Conservation (phyloP, 202 grass and related monocot species). For the Schoenoplectus triqueter region DNA sequence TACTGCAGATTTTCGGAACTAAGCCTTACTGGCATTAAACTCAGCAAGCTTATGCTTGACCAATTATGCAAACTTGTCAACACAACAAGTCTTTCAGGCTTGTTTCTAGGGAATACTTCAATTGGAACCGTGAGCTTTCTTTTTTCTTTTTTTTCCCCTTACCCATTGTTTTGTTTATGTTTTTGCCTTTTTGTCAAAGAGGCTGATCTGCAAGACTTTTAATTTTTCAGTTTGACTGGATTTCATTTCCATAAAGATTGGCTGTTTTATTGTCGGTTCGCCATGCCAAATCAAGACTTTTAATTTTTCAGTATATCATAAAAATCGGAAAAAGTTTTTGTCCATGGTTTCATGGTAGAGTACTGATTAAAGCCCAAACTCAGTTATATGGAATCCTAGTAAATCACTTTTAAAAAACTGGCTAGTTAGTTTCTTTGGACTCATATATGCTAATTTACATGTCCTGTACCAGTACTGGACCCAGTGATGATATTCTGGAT, state of each 20-base stretch:
- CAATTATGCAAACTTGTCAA: constrained; percentile 68
- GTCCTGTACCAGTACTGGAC: too few relatives aligned
- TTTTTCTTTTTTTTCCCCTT: constrained; percentile 33
- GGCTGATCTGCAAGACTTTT: neutral
- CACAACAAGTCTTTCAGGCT: constrained; percentile 65
- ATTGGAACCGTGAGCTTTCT: constrained; percentile 65
- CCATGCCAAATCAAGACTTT: too few relatives aligned
- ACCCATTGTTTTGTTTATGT: constrained; percentile 25
- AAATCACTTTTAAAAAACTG: neutral
- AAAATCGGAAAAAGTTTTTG: neutral
- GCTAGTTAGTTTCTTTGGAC: neutral
- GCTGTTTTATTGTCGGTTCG: too few relatives aligned
- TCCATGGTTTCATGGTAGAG: neutral
- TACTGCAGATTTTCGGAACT: constrained; percentile 83
- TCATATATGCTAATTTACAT: too few relatives aligned
- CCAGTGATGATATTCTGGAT: neutral
- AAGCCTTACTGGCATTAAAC: constrained; percentile 86
- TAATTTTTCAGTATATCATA: neutral
- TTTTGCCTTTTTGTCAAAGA: too few relatives aligned
- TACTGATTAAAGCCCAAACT: neutral
- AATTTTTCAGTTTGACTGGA: too few relatives aligned
- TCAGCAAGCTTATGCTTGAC: constrained; percentile 74
- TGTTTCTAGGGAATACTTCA: constrained; percentile 75
- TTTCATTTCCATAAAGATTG: too few relatives aligned
- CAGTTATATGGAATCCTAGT: neutral